These are phyloP conservation scores for Annulohypoxylon stygium DNA, from an alignment of 495 filamentous ascomycete genomes.

Conservation along the genomic window DNA sequence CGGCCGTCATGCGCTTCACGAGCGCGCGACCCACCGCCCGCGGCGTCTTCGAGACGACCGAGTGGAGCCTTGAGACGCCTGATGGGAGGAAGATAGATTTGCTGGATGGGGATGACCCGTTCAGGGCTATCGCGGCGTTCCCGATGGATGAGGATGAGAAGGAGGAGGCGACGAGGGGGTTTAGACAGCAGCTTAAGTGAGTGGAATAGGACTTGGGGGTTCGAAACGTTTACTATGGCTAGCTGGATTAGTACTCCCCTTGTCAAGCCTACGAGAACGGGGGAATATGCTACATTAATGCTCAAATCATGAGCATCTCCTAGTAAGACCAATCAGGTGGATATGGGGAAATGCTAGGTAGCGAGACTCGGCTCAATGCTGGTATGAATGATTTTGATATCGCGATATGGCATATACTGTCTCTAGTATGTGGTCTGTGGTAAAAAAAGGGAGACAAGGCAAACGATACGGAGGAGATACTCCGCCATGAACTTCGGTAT, in stretches of 20 bases:
- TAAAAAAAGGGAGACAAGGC: background rate
- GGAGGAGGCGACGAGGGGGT: conserved; percentile 55
- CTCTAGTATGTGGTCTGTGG: background rate
- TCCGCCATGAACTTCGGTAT: background rate
- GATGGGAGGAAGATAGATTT: conserved; percentile 76
- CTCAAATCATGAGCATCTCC: background rate
- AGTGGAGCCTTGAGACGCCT: conserved; percentile 79
- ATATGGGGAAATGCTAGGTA: background rate
- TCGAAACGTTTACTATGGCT: background rate
- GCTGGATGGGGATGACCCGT: conserved; percentile 74
- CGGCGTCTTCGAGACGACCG: conserved; percentile 79
- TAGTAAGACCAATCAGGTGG: background rate
- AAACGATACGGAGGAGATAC: conserved; percentile 3
- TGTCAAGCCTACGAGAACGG: background rate
- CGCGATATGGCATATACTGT: background rate
- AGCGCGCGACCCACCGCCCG: conserved; percentile 78
- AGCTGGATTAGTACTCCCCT: background rate
- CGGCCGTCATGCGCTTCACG: conserved; percentile 83
- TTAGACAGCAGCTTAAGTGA: conserved; percentile 59
- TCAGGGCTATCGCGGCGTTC: conserved; percentile 58
- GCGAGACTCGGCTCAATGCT: background rate
- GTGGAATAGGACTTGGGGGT: background rate
- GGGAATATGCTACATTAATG: background rate
- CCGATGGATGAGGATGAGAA: conserved; percentile 55
- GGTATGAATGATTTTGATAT: conserved; percentile 1